Conservation (phyloP, 2,329 filamentous ascomycete genomes). For the Aspergillus oerlinghausenensis region DNA sequence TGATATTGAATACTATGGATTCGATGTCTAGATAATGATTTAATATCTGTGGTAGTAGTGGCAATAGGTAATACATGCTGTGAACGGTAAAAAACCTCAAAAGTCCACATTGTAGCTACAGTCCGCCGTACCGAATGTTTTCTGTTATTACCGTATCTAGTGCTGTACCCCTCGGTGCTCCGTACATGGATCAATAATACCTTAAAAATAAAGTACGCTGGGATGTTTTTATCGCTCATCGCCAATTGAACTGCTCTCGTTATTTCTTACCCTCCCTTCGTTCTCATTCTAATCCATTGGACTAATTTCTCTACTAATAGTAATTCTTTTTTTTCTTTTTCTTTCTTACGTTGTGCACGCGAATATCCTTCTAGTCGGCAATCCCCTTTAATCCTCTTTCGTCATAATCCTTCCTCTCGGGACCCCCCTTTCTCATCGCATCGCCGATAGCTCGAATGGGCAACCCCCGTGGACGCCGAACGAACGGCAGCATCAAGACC, state of each 20-base stretch:
- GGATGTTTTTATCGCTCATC: neutral
- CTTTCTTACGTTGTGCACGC: neutral
- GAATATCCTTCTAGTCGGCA: neutral
- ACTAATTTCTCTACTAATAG: neutral
- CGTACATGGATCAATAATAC: too few species aligned
- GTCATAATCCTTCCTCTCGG: constrained; percentile 7
- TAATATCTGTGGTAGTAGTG: too few species aligned
- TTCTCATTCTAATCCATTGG: neutral
- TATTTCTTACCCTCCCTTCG: neutral
- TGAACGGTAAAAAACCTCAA: too few species aligned
- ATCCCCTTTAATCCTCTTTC: neutral
- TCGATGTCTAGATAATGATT: too few species aligned
- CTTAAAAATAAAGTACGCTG: neutral
- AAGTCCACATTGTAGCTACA: too few species aligned
- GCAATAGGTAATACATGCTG: too few species aligned
- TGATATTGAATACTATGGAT: too few species aligned
- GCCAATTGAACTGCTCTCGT: neutral
- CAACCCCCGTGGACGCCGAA: constrained; percentile 21
- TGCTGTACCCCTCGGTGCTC: too few species aligned
- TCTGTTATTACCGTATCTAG: neutral
- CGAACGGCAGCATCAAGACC: constrained; percentile 27
- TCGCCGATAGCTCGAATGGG: constrained; percentile 9
- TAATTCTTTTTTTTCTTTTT: too few species aligned
- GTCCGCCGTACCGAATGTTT: too few species aligned
- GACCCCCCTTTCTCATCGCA: constrained; percentile 7